phyloP scores from a whole-genome alignment of 2,329 filamentous ascomycete species.

The Neoascochyta sp. region DNA sequence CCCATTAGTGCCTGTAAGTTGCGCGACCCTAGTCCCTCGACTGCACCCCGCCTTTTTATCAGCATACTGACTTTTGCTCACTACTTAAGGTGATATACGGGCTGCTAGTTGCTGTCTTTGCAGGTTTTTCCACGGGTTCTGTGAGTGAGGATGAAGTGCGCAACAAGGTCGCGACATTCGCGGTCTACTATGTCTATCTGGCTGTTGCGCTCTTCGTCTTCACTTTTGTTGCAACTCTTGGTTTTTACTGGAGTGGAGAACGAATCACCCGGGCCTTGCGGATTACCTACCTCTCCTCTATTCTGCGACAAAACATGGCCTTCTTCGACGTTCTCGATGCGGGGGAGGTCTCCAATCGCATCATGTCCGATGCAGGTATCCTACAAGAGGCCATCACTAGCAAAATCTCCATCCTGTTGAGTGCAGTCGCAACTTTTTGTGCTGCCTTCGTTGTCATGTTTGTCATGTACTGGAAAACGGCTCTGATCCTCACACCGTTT shows the following conservation, averaged over 20 bases:
- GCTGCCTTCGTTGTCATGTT: slow-evolving; percentile 87
- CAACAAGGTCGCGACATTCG: slow-evolving; percentile 2
- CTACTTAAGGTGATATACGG: slow-evolving; percentile 10
- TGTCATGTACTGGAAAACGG: slow-evolving; percentile 83
- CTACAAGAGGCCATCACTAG: slow-evolving; percentile 75
- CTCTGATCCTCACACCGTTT: slow-evolving; percentile 70
- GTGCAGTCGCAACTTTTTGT: slow-evolving; percentile 53
- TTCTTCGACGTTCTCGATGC: slow-evolving; percentile 75
- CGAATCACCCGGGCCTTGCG: slow-evolving; percentile 38
- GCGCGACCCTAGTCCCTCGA: background rate
- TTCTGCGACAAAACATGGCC: slow-evolving; percentile 23
- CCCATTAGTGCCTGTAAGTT: background rate
- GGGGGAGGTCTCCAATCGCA: slow-evolving; percentile 86
- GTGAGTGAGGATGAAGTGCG: slow-evolving; percentile 2
- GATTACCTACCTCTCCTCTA: slow-evolving; percentile 59
- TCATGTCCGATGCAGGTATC: slow-evolving; percentile 85
- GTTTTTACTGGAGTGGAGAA: slow-evolving; percentile 66
- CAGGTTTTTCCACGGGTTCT: slow-evolving; percentile 4
- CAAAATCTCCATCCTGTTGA: slow-evolving; percentile 7
- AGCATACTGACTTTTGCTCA: background rate
- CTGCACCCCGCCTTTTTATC: background rate
- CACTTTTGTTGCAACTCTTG: slow-evolving; percentile 67
- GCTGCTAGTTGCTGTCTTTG: slow-evolving; percentile 7
- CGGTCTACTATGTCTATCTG: slow-evolving; percentile 22
- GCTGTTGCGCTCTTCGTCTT: slow-evolving; percentile 54